These are phyloP conservation scores for Penicillium sp. DNA, from an alignment of 2,329 filamentous ascomycete species.

Conservation along the genomic window DNA sequence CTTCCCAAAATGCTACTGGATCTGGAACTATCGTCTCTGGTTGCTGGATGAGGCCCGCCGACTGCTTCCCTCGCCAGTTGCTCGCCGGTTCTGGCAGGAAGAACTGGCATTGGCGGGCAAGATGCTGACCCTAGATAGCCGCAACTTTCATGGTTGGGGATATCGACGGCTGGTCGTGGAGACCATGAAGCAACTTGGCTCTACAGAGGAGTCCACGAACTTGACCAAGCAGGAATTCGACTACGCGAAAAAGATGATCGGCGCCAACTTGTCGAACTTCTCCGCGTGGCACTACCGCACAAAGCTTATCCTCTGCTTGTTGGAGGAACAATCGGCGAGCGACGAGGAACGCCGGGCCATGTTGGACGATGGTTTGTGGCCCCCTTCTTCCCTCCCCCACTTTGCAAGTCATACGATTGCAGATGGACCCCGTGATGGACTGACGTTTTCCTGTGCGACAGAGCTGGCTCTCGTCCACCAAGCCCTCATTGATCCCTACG, in stretches of 20 bases:
- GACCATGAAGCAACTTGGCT: constrained; percentile 67
- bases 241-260: constrained; percentile 90
- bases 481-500: constrained; percentile 86
- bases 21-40: constrained; percentile 96
- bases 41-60: constrained; percentile 72
- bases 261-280: constrained; percentile 87
- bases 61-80: constrained; percentile 60
- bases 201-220: constrained; percentile 49
- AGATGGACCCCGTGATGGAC: constrained; percentile 5
- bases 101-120: constrained; percentile 83
- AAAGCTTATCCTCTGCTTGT: constrained; percentile 76
- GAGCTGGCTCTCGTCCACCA: constrained; percentile 78
- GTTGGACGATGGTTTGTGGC: constrained; percentile 66
- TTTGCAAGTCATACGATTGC: background rate
- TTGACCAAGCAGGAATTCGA: constrained; percentile 81
- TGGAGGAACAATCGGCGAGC: constrained; percentile 71
- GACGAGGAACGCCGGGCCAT: constrained; percentile 67
- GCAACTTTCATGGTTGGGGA: constrained; percentile 97
- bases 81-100: constrained; percentile 75
- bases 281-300: constrained; percentile 94
- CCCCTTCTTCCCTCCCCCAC: background rate
- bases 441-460: constrained; percentile 26
- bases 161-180: constrained; percentile 80
- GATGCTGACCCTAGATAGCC: constrained; percentile 82
- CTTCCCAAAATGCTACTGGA: constrained; percentile 98